Base-by-base conservation (phyloP, 1,284 basidiomycete species). In the Fistulinella staudtii region DNA sequence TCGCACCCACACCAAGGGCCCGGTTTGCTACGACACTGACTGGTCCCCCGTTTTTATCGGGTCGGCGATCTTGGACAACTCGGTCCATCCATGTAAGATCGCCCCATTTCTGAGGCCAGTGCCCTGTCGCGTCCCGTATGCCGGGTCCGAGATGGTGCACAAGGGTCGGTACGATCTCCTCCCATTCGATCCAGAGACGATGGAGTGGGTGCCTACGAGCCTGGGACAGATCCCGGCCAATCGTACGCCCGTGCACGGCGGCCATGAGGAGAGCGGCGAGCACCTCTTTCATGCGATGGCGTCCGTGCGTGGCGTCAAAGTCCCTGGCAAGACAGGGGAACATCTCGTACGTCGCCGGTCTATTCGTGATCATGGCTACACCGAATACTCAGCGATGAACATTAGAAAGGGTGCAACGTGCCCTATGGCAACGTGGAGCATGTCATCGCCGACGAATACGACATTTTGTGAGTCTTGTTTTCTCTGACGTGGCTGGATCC, bases 51-150 rank as follows among this genome's bases (percentile, higher is more conserved):
- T 89, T 49, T 89, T 74, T 67, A 53, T 89, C 27, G 87, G 85
- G 20, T 85, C 82, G 10, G 86, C 84, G 14, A 66, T 88, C 36
- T 71, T 86, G 45, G 68, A 71, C 36, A 70, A 70, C 52, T 76
- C 80, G 0, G 82, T 89, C 3, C 86, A 89, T 51, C 86, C 86
- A 8, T 89, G 87, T 75, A 89, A 89, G 69, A 77, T 89, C 56
- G 77, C 67, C 4, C 77, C 80, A 11, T 61, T 70, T 52, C 71
- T 86, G n/a, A 53, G 54, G 14, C 72, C 76, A n/a, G n/a, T n/a
- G 8, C 60, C 73, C 39, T 69, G 80, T 58, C 65, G 72, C 20
- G 81, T 87, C 2, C 70, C 83, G 2, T 87, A 78, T 54, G 85
- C 76, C 8, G 83, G 82, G 6, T 54, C 51, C 4, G 85, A 89